These are phyloP conservation scores for Microcera coccophila DNA, from an alignment of 2,329 filamentous ascomycete species.

Conservation along the genomic window DNA sequence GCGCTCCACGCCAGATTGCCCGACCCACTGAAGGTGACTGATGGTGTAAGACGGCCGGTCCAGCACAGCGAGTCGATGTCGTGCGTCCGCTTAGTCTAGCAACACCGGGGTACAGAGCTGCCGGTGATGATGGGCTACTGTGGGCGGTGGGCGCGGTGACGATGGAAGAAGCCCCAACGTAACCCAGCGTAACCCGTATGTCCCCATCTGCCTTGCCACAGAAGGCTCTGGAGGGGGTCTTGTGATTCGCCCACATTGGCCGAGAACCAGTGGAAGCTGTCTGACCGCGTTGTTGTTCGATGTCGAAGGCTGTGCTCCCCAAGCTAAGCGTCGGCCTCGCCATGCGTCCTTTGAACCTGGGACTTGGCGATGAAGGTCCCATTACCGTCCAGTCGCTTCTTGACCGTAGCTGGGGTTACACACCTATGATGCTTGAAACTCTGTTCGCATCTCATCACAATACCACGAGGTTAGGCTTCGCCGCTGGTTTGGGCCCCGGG, in stretches of 20 bases:
- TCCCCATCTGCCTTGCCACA: conserved; percentile 32
- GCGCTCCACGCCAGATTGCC: conserved; percentile 31
- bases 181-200: too few species aligned
- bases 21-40: conserved; percentile 24
- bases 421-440: not conserved
- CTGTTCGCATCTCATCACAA: conserved; percentile 1
- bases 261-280: conserved; percentile 18
- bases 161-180: too few species aligned
- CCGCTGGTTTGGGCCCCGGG: conserved; percentile 20
- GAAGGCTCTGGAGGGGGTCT: conserved; percentile 23
- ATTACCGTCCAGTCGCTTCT: too few species aligned
- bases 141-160: too few species aligned
- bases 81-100: conserved; percentile 25
- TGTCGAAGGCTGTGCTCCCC: conserved; percentile 9
- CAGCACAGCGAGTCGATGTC: conserved; percentile 42
- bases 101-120: conserved; percentile 1
- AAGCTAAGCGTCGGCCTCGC: not conserved
- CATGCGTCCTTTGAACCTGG: conserved; percentile 12
- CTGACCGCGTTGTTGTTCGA: conserved; percentile 13
- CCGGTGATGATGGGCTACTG: conserved; percentile 1
- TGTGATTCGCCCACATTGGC: conserved; percentile 34
- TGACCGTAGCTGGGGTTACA: not conserved
- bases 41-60: conserved; percentile 26
- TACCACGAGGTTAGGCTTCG: conserved; percentile 16
- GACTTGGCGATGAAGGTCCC: conserved; percentile 14